Evolutionary conservation across 345 rosid genomes (phyloP).

Genomic region (Eucalyptus melliodora): DNA sequence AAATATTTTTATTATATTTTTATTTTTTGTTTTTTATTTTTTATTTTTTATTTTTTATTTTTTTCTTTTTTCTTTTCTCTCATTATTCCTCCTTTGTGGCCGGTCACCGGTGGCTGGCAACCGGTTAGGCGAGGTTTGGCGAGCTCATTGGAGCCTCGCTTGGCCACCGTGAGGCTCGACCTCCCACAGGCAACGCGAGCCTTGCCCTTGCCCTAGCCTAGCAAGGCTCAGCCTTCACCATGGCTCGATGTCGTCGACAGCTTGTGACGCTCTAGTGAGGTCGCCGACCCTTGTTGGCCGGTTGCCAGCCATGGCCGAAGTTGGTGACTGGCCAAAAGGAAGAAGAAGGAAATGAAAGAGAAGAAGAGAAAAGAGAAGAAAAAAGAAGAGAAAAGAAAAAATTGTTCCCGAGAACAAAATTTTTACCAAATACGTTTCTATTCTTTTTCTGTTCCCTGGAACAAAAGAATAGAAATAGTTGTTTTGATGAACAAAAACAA

Average conservation of each 20-base stretch:
- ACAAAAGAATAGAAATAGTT: too few species aligned
- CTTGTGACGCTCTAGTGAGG: rapidly evolving
- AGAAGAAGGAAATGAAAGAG: too few species aligned
- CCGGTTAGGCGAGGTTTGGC: rapidly evolving
- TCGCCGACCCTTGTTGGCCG: rapidly evolving
- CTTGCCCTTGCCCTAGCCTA: too few species aligned
- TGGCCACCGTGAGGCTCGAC: too few species aligned
- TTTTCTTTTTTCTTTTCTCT: too few species aligned
- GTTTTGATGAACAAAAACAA: rapidly evolving
- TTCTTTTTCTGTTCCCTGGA: rapidly evolving
- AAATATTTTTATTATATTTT: too few species aligned
- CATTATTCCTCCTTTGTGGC: too few species aligned
- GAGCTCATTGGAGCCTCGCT: rapidly evolving
- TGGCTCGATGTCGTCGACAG: rapidly evolving
- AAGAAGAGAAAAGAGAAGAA: too few species aligned
- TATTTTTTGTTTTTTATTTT: rapidly evolving
- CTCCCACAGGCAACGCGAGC: rapidly evolving
- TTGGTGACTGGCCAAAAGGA: rapidly evolving
- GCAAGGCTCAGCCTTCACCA: too few species aligned
- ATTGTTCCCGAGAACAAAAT: too few species aligned
- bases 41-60: rapidly evolving
- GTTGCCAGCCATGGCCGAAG: rapidly evolving
- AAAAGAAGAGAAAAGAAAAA: too few species aligned
- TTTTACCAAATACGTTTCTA: too few species aligned
- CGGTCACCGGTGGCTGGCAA: rapidly evolving